Conservation (phyloP, 2,329 filamentous ascomycete genomes). For the Cercospora citrullina region DNA sequence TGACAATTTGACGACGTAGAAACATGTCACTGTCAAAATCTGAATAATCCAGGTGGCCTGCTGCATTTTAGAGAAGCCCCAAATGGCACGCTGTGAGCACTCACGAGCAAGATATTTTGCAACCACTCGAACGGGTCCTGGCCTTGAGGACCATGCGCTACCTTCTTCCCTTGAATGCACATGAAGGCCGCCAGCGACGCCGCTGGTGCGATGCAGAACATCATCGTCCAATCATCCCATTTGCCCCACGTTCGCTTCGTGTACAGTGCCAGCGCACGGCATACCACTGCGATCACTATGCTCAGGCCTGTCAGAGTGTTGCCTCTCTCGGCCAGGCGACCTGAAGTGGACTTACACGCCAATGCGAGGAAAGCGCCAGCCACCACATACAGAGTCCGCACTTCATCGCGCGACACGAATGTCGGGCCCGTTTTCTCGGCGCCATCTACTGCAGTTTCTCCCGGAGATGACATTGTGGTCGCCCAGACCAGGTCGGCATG, state of each 20-base stretch:
- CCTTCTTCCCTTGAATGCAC: not conserved
- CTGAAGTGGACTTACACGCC: conserved; percentile 1
- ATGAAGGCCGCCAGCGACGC: not conserved
- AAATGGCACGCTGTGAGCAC: not conserved
- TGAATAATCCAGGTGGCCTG: conserved; percentile 2
- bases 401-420: not conserved
- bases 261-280: conserved; percentile 4
- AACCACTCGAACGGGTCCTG: not conserved
- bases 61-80: not conserved
- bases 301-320: not conserved
- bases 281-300: conserved; percentile 6
- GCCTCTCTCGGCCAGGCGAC: no score
- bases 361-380: conserved; percentile 7
- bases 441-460: not conserved
- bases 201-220: conserved; percentile 4
- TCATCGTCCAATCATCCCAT: conserved; percentile 14
- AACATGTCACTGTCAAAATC: not conserved
- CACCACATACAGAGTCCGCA: not conserved
- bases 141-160: not conserved
- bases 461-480: conserved; percentile 5
- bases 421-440: not conserved
- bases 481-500: not conserved
- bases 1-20: conserved; percentile 4
- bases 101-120: conserved; percentile 1
- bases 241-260: conserved; percentile 2